Evolutionary conservation across 2,329 filamentous ascomycete genomes (phyloP).

Genomic region (Fusarium sp.): DNA sequence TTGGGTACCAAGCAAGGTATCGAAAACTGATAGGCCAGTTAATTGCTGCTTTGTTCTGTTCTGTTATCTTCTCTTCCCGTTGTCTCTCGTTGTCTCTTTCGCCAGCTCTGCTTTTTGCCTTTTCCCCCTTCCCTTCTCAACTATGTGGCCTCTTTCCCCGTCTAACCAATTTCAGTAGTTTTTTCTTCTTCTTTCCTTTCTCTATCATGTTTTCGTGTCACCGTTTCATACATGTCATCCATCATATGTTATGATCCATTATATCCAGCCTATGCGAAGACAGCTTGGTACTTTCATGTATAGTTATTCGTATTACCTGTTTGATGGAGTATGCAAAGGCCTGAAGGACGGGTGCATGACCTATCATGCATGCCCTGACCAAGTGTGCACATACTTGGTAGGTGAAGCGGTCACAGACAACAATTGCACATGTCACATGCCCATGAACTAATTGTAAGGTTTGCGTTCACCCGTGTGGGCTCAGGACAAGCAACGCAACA

Average conservation of each 20-base stretch:
- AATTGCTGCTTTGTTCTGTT: not conserved
- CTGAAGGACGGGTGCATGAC: constrained; percentile 22
- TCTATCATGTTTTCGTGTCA: constrained; percentile 2
- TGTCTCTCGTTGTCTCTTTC: constrained; percentile 6
- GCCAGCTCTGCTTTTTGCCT: constrained; percentile 8
- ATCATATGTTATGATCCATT: constrained; percentile 34
- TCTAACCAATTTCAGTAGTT: constrained; percentile 10
- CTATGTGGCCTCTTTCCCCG: constrained; percentile 27
- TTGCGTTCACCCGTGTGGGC: constrained; percentile 20
- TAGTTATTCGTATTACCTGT: constrained; percentile 29
- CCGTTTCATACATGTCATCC: constrained; percentile 13
- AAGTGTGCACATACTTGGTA: not conserved
- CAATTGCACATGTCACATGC: constrained; percentile 25
- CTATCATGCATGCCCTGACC: constrained; percentile 20
- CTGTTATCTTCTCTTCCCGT: constrained; percentile 8
- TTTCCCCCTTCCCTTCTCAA: constrained; percentile 4
- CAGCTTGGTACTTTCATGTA: constrained; percentile 15
- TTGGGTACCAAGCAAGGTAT: not conserved
- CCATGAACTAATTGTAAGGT: constrained; percentile 22
- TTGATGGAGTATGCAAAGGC: constrained; percentile 20
- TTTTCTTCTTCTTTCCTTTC: constrained; percentile 6
- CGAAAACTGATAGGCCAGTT: not conserved
- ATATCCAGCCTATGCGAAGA: constrained; percentile 36
- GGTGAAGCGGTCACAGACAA: constrained; percentile 10
- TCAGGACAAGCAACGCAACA: constrained; percentile 20